Conservation (phyloP, 345 rosid genomes). For the Citrus unshiu region DNA sequence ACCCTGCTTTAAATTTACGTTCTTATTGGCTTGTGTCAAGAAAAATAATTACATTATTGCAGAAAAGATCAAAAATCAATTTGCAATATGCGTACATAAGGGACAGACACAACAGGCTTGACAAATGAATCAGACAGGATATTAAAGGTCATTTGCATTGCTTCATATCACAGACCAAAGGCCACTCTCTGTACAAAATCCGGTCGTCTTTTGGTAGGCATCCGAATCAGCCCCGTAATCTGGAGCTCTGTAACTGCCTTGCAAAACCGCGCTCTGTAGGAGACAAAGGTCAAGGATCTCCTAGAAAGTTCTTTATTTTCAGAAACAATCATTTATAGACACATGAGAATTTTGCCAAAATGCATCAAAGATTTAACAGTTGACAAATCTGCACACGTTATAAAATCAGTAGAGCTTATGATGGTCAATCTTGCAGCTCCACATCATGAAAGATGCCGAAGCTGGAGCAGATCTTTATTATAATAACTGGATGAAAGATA, state of each 20-base stretch:
- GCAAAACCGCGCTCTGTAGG: slow-evolving; percentile 77
- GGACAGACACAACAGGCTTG: neutral
- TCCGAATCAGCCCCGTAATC: slow-evolving; percentile 80
- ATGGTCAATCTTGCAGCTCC: no score
- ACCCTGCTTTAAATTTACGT: neutral
- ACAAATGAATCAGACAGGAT: neutral
- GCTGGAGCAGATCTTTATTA: no score
- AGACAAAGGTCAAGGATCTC: slow-evolving; percentile 39
- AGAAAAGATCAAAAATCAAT: neutral
- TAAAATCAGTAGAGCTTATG: neutral
- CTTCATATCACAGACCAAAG: slow-evolving; percentile 49
- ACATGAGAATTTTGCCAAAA: neutral
- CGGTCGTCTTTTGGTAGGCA: slow-evolving; percentile 84
- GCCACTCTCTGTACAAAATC: slow-evolving; percentile 88
- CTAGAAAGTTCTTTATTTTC: neutral
- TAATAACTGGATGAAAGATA: neutral
- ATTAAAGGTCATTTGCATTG: neutral
- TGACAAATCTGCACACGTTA: neutral
- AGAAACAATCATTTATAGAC: no score
- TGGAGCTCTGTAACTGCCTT: slow-evolving; percentile 86
- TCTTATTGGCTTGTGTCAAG: neutral
- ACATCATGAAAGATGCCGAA: no score
- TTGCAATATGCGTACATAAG: neutral
- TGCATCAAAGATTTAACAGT: neutral
- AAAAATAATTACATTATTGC: neutral